A percentile compares a stretch with the other conserved stretches of the same genome.
Conservation (phyloP, 371 early-diverging fungal species). For the Zychaea mexicana region DNA sequence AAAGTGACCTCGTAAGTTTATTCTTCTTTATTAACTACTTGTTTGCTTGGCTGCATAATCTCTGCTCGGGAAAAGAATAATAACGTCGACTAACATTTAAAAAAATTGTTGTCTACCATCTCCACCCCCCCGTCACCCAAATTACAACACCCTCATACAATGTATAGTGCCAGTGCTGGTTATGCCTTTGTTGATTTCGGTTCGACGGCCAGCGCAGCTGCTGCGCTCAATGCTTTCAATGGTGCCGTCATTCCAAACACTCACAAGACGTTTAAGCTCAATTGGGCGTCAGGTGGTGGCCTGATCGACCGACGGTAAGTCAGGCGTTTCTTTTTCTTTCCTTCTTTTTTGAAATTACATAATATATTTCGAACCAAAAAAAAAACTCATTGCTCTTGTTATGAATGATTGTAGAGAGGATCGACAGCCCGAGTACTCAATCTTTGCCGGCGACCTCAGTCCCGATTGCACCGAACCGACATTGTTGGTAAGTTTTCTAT, state of each 20-base stretch:
- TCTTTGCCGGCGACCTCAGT: constrained; percentile 88
- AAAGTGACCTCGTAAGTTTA: constrained; percentile 59
- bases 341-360: constrained; percentile 59
- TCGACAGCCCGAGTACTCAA: constrained; percentile 72
- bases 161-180: constrained; percentile 56
- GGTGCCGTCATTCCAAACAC: constrained; percentile 82
- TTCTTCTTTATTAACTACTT: too few species aligned
- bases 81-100: not conserved
- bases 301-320: constrained; percentile 46
- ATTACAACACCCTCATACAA: not conserved
- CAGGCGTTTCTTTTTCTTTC: constrained; percentile 19
- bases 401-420: constrained; percentile 43
- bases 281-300: constrained; percentile 67
- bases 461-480: constrained; percentile 73
- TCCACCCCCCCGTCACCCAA: not conserved
- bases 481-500: constrained; percentile 61
- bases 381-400: constrained; percentile 52
- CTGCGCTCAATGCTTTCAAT: constrained; percentile 56
- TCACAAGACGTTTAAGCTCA: constrained; percentile 79
- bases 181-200: constrained; percentile 83
- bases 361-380: constrained; percentile 65
- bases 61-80: not conserved
- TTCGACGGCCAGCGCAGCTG: constrained; percentile 36
- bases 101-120: constrained; percentile 37
- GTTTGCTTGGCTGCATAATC: not conserved